Base-by-base conservation (phyloP, 2,329 filamentous ascomycete species). In the Purpureocillium lavendulum region DNA sequence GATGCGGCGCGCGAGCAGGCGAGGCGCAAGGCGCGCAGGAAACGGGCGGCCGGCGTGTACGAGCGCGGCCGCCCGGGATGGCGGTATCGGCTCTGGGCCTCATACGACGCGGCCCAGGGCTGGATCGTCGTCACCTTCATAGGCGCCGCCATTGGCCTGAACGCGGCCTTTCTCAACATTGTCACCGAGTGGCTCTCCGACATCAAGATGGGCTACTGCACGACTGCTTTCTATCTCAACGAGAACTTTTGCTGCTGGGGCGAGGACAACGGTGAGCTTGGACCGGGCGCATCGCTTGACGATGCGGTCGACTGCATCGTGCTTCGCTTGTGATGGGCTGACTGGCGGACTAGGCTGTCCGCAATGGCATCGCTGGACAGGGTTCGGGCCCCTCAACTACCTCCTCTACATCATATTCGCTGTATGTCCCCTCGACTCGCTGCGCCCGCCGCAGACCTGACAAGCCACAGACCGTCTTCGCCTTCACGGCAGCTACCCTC, bases 201-300 rank as follows among this genome's bases (percentile, higher is more conserved):
- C 64, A 82, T 96, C 58, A 98, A 97, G 68, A 70, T 90, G 55
- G 92, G 92, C n/a, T 82, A 96, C 63, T 98, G 92, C 70, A 84
- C 81, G 11, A 96, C 89, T 8, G 90, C 82, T 3, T 98, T 97
- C 61, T 98, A 98, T 58, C 73, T 98, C 42, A 98, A 98, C 61
- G 87, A 97, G 70, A 84, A 78, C 59, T 98, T 98, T 61, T 98
- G 92, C 64, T 98, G 92, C 60, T 98, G 89, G 88, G 92, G 92
- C 30, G 85, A 92, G 40, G 88, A 96, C 52, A 83, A 78, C 56
- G 89, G 81, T 81, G 63, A 33, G 65, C n/a, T 16, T 38, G 32
- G n/a, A n/a, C n/a, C n/a, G n/a, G n/a, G n/a, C n/a, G n/a, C n/a
- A n/a, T n/a, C n/a, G n/a, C n/a, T n/a, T n/a, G n/a, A n/a, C n/a